Evolutionary conservation across 2,329 filamentous ascomycete species (phyloP).

Genomic region (Fusarium subtropicale): DNA sequence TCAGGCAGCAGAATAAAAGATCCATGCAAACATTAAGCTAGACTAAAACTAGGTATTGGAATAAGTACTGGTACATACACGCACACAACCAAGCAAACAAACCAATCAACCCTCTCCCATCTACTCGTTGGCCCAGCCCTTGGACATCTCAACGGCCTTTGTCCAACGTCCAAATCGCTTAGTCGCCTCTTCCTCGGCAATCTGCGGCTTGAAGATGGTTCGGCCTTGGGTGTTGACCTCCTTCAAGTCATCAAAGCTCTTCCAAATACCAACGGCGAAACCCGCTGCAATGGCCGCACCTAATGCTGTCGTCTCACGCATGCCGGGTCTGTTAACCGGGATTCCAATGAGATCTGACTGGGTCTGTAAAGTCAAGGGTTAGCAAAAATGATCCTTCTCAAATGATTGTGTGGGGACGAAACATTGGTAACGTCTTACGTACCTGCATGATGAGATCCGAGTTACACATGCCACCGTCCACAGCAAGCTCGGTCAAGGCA

Average conservation of each 20-base stretch:
- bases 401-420: background rate
- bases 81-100: background rate
- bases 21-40: conserved; percentile 16
- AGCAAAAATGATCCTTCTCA: conserved; percentile 4
- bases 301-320: conserved; percentile 86
- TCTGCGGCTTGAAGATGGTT: conserved; percentile 75
- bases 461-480: conserved; percentile 88
- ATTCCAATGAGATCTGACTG: conserved; percentile 86
- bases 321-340: conserved; percentile 79
- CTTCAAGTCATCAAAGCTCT: conserved; percentile 77
- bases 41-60: background rate
- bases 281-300: conserved; percentile 86
- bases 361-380: conserved; percentile 58
- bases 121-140: conserved; percentile 70
- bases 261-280: conserved; percentile 81
- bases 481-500: conserved; percentile 76
- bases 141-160: conserved; percentile 82
- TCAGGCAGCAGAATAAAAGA: conserved; percentile 33
- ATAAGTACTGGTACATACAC: conserved; percentile 23
- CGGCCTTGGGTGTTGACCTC: conserved; percentile 77
- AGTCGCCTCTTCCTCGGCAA: conserved; percentile 68
- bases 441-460: conserved; percentile 82
- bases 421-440: conserved; percentile 29
- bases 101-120: background rate
- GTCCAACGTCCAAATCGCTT: conserved; percentile 78